Conservation (phyloP, 1,284 basidiomycete genomes). For the Naganishia sp. region DNA sequence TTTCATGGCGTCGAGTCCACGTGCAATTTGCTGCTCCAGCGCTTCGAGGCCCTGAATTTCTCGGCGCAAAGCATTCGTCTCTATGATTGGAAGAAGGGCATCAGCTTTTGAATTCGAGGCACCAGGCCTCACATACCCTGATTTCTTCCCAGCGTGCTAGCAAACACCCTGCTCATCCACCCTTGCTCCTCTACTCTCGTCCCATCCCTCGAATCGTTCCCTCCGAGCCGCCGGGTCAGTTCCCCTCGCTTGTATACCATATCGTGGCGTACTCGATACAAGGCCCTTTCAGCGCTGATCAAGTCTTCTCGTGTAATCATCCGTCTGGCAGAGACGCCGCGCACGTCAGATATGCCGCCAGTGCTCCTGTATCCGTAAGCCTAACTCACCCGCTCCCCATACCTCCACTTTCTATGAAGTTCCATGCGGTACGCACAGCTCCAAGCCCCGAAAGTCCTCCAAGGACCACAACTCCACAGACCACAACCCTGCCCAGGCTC, state of each 20-base stretch:
- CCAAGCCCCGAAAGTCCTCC: constrained; percentile 52
- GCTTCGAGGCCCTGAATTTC: constrained; percentile 49
- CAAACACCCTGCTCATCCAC: constrained; percentile 44
- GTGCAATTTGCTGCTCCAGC: constrained; percentile 48
- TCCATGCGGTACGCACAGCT: constrained; percentile 51
- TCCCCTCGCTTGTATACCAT: constrained; percentile 46
- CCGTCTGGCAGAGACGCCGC: constrained; percentile 21
- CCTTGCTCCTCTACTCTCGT: constrained; percentile 3
- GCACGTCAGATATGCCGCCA: background rate
- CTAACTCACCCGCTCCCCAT: constrained; percentile 40
- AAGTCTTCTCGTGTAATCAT: constrained; percentile 35
- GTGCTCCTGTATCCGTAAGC: background rate
- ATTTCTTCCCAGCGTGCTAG: constrained; percentile 45
- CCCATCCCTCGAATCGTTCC: background rate
- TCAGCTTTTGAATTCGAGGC: background rate
- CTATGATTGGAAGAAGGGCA: background rate
- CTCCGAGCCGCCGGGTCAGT: constrained; percentile 36
- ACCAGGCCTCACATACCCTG: constrained; percentile 37
- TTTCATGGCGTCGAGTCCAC: constrained; percentile 47
- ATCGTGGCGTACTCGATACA: constrained; percentile 51
- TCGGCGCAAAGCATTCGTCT: constrained; percentile 33
- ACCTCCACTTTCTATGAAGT: constrained; percentile 45
- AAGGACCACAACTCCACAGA: constrained; percentile 51
- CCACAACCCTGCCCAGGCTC: constrained; percentile 49
- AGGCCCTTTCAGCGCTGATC: constrained; percentile 48